Evolutionary conservation across 2,329 filamentous ascomycete genomes (phyloP).

Genomic region (Colletotrichum phormii): DNA sequence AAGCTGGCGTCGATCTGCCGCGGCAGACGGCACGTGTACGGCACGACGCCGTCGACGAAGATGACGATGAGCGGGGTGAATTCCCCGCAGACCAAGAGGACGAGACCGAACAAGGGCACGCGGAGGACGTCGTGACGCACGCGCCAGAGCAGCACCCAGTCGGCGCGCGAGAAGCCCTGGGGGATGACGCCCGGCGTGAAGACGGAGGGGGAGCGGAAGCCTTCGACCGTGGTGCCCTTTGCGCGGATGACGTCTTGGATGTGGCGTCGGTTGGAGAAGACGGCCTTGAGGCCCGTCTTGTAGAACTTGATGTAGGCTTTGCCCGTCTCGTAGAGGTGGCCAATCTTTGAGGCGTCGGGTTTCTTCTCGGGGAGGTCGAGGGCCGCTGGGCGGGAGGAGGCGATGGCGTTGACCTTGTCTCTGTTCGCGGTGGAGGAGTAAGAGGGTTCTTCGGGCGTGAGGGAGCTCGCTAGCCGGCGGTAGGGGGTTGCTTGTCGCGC

Average conservation of each 20-base stretch:
- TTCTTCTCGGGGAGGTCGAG: conserved; percentile 71
- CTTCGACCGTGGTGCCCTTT: conserved; percentile 66
- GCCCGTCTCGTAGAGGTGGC: conserved; percentile 66
- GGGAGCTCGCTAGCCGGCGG: conserved; percentile 28
- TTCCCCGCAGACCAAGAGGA: conserved; percentile 85
- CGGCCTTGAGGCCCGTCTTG: conserved; percentile 82
- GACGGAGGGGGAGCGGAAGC: conserved; percentile 62
- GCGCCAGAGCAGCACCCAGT: conserved; percentile 77
- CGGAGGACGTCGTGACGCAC: conserved; percentile 79
- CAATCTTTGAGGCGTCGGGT: conserved; percentile 55
- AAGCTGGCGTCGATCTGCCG: conserved; percentile 72
- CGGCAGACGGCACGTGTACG: conserved; percentile 86
- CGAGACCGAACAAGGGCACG: conserved; percentile 80
- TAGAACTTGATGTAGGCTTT: conserved; percentile 88
- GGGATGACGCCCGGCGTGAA: conserved; percentile 48
- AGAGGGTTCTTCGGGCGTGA: not conserved
- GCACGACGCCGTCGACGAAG: conserved; percentile 77
- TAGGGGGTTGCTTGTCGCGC: conserved; percentile 9
- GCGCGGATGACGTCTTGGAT: conserved; percentile 56
- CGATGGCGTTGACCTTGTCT: conserved; percentile 74
- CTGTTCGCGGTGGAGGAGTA: conserved; percentile 5
- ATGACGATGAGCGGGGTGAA: conserved; percentile 85
- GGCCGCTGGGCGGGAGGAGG: conserved; percentile 77
- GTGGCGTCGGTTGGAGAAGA: conserved; percentile 74
- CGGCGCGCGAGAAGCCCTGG: conserved; percentile 65